Conservation (phyloP, 140 eudicot genomes). For the Bidens hawaiensis region DNA sequence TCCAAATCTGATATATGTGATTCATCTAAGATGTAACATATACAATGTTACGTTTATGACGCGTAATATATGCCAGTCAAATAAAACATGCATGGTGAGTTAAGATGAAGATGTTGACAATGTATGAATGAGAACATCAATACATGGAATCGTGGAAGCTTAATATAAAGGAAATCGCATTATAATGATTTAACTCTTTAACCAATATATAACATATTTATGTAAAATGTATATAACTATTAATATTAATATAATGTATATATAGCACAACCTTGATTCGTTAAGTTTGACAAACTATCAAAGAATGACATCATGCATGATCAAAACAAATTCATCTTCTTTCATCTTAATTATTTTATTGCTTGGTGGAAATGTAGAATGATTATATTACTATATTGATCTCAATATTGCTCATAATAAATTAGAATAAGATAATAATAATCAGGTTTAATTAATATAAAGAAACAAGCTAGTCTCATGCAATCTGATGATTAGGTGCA, state of each 20-base stretch:
- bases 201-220: not conserved
- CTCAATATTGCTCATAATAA: not conserved
- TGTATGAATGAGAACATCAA: not conserved
- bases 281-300: constrained; percentile 10
- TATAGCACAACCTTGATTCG: not conserved
- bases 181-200: not conserved
- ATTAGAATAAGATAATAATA: constrained; percentile 10
- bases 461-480: constrained; percentile 17
- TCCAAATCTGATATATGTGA: too few species aligned
- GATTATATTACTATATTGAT: constrained; percentile 8
- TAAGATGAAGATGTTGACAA: not conserved
- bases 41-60: too few species aligned
- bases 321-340: constrained; percentile 16
- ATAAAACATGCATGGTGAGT: not conserved
- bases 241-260: not conserved
- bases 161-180: not conserved
- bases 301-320: constrained; percentile 28
- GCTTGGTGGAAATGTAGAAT: constrained; percentile 16
- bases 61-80: too few species aligned
- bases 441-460: constrained; percentile 1
- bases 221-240: not conserved
- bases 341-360: constrained; percentile 14
- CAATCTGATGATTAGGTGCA: constrained; percentile 24
- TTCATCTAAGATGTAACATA: too few species aligned
- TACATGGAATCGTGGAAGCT: not conserved